Conservation (phyloP, 2,329 filamentous ascomycete genomes). For the Anthostomella pinea region DNA sequence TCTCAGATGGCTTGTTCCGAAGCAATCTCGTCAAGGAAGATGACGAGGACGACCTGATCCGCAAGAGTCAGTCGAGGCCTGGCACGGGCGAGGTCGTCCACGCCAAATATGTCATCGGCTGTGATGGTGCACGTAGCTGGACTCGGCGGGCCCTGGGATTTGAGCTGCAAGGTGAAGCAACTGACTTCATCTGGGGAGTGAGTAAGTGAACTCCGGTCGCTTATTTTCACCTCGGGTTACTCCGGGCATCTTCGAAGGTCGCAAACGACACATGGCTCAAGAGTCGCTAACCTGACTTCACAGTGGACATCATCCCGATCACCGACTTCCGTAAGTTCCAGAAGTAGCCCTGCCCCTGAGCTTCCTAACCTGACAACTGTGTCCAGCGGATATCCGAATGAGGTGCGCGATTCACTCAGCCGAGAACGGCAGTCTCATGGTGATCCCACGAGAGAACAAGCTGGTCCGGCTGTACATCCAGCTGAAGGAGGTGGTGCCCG, state of each 20-base stretch:
- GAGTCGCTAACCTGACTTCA: no score
- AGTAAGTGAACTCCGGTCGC: not conserved
- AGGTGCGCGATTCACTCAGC: constrained; percentile 52
- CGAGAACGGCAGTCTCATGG: constrained; percentile 51
- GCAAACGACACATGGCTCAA: no score
- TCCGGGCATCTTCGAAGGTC: no score
- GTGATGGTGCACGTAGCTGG: constrained; percentile 26
- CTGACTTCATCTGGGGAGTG: constrained; percentile 46
- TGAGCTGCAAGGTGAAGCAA: constrained; percentile 49
- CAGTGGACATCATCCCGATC: constrained; percentile 3
- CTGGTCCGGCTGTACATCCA: constrained; percentile 54
- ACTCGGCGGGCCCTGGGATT: constrained; percentile 31
- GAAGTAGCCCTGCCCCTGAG: not conserved
- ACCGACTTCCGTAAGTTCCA: constrained; percentile 42
- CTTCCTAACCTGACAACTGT: constrained; percentile 3
- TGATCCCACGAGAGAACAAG: constrained; percentile 56
- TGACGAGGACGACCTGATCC: constrained; percentile 53
- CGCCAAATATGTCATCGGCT: constrained; percentile 30
- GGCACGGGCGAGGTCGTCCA: constrained; percentile 30
- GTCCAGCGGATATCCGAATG: constrained; percentile 47
- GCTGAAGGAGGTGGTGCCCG: constrained; percentile 37
- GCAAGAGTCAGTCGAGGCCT: constrained; percentile 21
- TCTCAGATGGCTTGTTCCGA: constrained; percentile 54
- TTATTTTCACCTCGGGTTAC: no score
- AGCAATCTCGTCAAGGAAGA: constrained; percentile 53